Evolutionary conservation across 1,284 basidiomycete genomes (phyloP).

Genomic region (Cutaneotrichosporon curvatum): DNA sequence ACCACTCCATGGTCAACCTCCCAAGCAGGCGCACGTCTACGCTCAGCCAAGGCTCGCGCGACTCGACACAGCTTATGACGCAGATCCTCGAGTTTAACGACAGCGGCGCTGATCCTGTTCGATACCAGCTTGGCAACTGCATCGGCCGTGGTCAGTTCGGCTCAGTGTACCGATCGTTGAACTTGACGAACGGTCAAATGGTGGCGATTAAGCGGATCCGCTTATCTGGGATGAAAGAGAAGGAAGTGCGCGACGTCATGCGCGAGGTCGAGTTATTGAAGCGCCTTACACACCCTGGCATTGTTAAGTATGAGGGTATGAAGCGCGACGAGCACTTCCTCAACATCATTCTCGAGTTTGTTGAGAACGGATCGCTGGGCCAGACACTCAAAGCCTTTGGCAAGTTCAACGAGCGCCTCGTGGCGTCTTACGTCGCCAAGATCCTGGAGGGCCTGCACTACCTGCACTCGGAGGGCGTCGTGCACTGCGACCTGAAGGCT

Average conservation of each 20-base stretch:
- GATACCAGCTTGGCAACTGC: slow-evolving; percentile 90
- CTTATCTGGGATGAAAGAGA: slow-evolving; percentile 75
- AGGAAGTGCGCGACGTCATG: slow-evolving; percentile 79
- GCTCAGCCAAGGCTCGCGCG: slow-evolving; percentile 20
- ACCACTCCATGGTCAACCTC: slow-evolving; percentile 34
- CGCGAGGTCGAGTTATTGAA: slow-evolving; percentile 84
- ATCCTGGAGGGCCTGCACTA: slow-evolving; percentile 88
- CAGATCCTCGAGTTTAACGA: slow-evolving; percentile 74
- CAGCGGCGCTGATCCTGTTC: slow-evolving; percentile 63
- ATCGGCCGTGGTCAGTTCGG: slow-evolving; percentile 96
- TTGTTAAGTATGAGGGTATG: slow-evolving; percentile 92
- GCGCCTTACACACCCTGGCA: slow-evolving; percentile 79
- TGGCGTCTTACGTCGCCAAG: slow-evolving; percentile 83
- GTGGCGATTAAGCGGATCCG: slow-evolving; percentile 90
- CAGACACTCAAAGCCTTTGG: slow-evolving; percentile 87
- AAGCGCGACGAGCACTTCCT: slow-evolving; percentile 76
- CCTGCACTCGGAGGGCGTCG: slow-evolving; percentile 70
- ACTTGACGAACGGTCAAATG: slow-evolving; percentile 85
- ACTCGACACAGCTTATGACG: slow-evolving; percentile 52
- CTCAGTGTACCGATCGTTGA: slow-evolving; percentile 85
- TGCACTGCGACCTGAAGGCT: slow-evolving; percentile 14
- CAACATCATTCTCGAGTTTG: slow-evolving; percentile 90
- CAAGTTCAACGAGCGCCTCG: slow-evolving; percentile 78
- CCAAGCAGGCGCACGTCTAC: slow-evolving; percentile 18
- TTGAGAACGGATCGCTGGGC: slow-evolving; percentile 85